Conservation (phyloP, 1,284 basidiomycete species). For the Puccinia coronata region DNA sequence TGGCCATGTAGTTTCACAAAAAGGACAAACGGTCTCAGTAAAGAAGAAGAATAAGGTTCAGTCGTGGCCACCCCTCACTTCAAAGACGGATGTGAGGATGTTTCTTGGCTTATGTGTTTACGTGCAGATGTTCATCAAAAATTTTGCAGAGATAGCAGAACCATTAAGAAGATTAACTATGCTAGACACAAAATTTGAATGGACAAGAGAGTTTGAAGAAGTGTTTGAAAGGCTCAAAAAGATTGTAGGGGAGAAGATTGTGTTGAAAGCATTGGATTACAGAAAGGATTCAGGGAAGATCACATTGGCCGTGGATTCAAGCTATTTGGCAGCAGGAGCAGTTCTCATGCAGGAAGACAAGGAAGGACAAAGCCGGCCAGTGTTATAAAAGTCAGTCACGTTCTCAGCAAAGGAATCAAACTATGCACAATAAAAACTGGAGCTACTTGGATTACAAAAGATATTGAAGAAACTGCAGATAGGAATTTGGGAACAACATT, state of each 20-base stretch:
- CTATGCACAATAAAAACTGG: background rate
- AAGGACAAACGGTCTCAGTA: background rate
- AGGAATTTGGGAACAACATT: background rate
- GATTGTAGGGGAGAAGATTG: constrained; percentile 16
- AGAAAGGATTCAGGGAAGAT: background rate
- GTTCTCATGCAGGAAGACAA: constrained; percentile 15
- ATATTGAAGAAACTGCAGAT: constrained; percentile 10
- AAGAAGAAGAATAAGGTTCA: constrained; percentile 11
- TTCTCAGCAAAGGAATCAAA: background rate
- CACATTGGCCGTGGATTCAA: background rate
- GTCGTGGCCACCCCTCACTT: background rate
- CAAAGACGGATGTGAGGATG: background rate
- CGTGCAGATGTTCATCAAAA: constrained; percentile 28
- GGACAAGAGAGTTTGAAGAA: constrained; percentile 14
- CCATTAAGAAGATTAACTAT: constrained; percentile 23
- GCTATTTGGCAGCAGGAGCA: constrained; percentile 9
- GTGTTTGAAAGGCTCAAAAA: background rate
- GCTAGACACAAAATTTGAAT: background rate
- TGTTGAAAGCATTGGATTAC: background rate
- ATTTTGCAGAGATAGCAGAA: background rate
- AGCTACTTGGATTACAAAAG: background rate
- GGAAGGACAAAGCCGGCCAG: background rate
- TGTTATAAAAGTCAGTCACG: background rate
- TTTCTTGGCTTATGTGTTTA: constrained; percentile 28
- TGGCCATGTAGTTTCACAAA: background rate